Evolutionary conservation across 768 basidiomycete genomes (phyloP).

Genomic region (Pleurotus ostreatus): DNA sequence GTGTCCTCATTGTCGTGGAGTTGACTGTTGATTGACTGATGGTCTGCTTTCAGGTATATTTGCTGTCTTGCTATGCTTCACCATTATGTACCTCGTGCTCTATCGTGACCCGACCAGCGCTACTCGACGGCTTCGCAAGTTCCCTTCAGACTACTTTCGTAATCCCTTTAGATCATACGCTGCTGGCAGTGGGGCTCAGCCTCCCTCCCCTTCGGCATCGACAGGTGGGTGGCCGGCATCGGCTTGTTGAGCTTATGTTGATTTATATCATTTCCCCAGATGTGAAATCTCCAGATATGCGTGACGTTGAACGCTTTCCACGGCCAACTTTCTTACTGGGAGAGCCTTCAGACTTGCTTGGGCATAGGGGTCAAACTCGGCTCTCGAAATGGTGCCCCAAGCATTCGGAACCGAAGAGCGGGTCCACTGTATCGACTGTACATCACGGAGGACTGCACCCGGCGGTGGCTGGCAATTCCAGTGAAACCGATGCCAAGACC

Average conservation of each 20-base stretch:
- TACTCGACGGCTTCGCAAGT: neutral
- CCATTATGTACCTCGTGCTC: neutral
- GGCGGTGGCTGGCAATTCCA: too few species aligned
- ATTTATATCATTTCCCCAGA: neutral
- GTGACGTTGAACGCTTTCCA: neutral
- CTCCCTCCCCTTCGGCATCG: neutral
- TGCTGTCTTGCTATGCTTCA: slow-evolving; percentile 3
- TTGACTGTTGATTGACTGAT: neutral
- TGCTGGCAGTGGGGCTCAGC: neutral
- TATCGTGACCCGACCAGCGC: neutral
- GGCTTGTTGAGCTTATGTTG: neutral
- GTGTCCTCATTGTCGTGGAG: neutral
- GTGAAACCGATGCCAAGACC: too few species aligned
- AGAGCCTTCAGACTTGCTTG: neutral
- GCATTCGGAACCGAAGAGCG: too few species aligned
- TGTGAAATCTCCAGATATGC: neutral
- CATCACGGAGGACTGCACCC: too few species aligned
- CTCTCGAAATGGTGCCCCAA: neutral
- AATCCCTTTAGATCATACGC: too few species aligned
- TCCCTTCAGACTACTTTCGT: neutral
- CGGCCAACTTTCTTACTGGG: neutral
- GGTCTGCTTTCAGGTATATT: neutral
- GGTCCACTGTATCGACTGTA: too few species aligned
- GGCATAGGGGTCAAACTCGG: neutral
- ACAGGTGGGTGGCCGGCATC: neutral